Evolutionary conservation across 495 filamentous ascomycete species (phyloP).

Genomic region (Hypoxylon rickii): DNA sequence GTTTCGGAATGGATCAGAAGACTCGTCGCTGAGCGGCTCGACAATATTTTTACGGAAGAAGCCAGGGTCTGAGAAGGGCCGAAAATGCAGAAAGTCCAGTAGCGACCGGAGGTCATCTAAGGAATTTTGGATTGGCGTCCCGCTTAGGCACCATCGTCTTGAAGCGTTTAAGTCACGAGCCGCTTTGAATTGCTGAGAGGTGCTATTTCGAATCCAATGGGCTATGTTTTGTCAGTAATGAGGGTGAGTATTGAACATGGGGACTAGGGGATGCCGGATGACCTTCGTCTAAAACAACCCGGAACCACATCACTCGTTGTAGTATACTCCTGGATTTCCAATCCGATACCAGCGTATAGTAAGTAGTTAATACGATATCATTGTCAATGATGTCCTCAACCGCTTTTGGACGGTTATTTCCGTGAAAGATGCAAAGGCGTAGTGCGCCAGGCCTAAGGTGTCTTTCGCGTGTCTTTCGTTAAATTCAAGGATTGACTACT

Average conservation of each 20-base stretch:
- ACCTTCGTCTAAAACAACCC: not conserved
- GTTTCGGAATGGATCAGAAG: not conserved
- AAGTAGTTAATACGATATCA: not conserved
- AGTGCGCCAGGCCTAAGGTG: not conserved
- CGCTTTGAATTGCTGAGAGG: constrained; percentile 37
- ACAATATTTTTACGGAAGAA: constrained; percentile 14
- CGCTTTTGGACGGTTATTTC: not conserved
- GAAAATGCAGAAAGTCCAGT: constrained; percentile 37
- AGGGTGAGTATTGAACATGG: too few relatives aligned
- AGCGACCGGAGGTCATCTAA: constrained; percentile 44
- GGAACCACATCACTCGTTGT: not conserved
- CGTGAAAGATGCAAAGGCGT: not conserved
- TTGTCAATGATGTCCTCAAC: not conserved
- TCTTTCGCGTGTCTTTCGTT: not conserved
- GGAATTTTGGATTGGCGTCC: constrained; percentile 47
- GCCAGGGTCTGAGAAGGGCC: constrained; percentile 26
- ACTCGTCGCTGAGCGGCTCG: not conserved
- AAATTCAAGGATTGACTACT: not conserved
- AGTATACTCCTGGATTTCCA: not conserved
- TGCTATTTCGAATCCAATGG: constrained; percentile 37
- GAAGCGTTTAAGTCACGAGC: constrained; percentile 19
- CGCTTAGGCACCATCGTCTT: constrained; percentile 46
- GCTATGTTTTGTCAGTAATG: too few relatives aligned
- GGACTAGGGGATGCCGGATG: too few relatives aligned
- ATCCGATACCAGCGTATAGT: not conserved